Base-by-base conservation (phyloP, 768 basidiomycete species). In the Kwoniella dendrophila region DNA sequence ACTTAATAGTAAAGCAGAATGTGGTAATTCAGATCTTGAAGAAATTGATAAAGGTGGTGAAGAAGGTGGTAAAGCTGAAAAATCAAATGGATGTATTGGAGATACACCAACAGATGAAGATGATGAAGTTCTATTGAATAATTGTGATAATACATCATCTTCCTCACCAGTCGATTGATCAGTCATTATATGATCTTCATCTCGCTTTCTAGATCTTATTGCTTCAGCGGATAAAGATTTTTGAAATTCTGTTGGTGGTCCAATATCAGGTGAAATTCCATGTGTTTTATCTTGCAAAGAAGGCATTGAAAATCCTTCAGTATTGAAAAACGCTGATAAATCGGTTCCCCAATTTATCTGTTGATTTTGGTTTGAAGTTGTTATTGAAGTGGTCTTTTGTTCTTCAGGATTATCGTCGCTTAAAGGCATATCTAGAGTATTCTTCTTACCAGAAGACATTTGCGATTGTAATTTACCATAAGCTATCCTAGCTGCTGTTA, bases 11-110 rank as follows among this genome's bases (percentile, higher is more conserved):
- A 73, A 53, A 14, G 69, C 69, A 11, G 72, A 70, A 44, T 72
- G 71, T 20, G 67, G 65, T 4, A 70, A 49, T 29, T 64, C 60
- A 7, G 50, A 59, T 18, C 53, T 12, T 33, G 41, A 55, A 18
- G 64, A 59, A 51, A 68, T 50, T n/a, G n/a, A n/a, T n/a, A n/a
- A n/a, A 7, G 75, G 75, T 22, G 75, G 75, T 0, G 70, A 72
- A 12, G 66, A 69, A 5, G 75, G 73, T 20, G 75, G 75, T 1
- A 77, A 54, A 32, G 65, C 54, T 1, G 70, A 72, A 43, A 73
- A 77, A 52, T 77, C 75, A 59, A 77, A 77, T 44, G 64, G 69
- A 2, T 47, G 41, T 36, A 60, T 49, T 32, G 64, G 57, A 2
- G 72, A 66, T 36, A 51, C 53, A 33, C 47, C 57, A n/a, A 63